Evolutionary conservation across 139 green algal species (phyloP).

Genomic region (Gonium pectorale): DNA sequence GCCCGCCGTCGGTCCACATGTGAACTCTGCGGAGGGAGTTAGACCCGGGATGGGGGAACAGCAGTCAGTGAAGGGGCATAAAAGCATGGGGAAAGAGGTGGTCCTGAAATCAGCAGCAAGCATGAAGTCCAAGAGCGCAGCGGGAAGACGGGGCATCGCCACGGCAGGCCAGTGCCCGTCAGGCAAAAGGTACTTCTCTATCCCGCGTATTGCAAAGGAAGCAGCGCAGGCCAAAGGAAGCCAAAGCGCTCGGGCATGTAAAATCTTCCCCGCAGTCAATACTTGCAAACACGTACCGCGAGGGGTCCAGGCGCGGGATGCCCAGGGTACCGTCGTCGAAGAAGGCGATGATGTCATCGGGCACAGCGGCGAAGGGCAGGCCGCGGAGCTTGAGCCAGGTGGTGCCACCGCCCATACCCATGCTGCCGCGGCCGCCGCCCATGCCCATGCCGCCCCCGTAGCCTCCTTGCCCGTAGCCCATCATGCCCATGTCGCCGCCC

Average conservation of each 20-base stretch:
- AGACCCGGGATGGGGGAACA: neutral
- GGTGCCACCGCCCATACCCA: constrained; percentile 27
- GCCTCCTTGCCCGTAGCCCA: constrained; percentile 40
- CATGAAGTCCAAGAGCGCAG: no score
- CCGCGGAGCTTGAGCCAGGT: constrained; percentile 88
- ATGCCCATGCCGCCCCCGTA: constrained; percentile 32
- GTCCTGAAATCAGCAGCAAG: no score
- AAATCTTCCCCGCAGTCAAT: no score
- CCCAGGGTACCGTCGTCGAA: constrained; percentile 77
- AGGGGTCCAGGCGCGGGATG: constrained; percentile 52
- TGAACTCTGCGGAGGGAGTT: constrained; percentile 66
- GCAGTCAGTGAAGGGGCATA: neutral
- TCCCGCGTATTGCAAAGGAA: no score
- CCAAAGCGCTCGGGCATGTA: no score
- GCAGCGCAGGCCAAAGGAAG: no score
- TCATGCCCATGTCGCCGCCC: constrained; percentile 43
- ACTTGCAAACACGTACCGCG: no score
- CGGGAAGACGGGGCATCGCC: no score
- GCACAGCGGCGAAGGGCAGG: constrained; percentile 83
- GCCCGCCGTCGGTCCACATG: constrained; percentile 72
- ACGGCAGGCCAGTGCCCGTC: no score
- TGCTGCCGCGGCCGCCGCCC: neutral
- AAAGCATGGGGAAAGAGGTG: neutral
- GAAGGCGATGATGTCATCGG: constrained; percentile 84
- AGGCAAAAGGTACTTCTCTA: no score